phyloP scores from a whole-genome alignment of 805 yeast species.

The Sugiyamaella americana region DNA sequence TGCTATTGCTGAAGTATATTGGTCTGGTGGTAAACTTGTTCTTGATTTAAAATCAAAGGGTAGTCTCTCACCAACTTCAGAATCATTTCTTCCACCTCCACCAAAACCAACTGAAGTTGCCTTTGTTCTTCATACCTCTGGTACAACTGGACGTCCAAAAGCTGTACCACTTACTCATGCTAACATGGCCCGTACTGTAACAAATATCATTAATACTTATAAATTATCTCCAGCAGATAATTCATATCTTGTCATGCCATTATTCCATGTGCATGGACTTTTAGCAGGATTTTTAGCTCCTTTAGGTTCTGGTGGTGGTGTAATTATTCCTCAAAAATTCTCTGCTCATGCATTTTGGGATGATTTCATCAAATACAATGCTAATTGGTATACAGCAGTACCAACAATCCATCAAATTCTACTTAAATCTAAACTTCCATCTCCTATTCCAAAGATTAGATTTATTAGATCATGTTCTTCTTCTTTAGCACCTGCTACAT shows the following conservation, averaged over 20 bases:
- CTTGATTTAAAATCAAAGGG: conserved; percentile 19
- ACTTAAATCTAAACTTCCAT: conserved; percentile 47
- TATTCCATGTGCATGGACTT: conserved; percentile 72
- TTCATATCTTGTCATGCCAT: conserved; percentile 66
- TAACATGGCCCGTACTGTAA: conserved; percentile 54
- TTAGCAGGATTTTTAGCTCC: conserved; percentile 62
- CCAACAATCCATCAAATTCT: conserved; percentile 71
- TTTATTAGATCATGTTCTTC: conserved; percentile 71
- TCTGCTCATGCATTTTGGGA: conserved; percentile 58
- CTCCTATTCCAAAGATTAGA: conserved; percentile 47
- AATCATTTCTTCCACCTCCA: conserved; percentile 8
- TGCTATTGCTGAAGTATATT: conserved; percentile 49
- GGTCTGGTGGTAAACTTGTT: conserved; percentile 38
- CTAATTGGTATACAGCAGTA: conserved; percentile 72
- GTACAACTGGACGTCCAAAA: conserved; percentile 72
- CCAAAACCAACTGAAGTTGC: conserved; percentile 51
- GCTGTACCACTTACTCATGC: conserved; percentile 66
- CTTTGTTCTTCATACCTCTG: conserved; percentile 63
- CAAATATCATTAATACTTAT: conserved; percentile 56
- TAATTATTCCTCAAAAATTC: conserved; percentile 56
- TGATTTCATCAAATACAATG: conserved; percentile 44
- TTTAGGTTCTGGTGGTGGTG: conserved; percentile 52
- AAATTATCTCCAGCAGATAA: conserved; percentile 43
- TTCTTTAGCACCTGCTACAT: conserved; percentile 60
- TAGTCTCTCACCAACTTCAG: conserved; percentile 25